Evolutionary conservation across 768 basidiomycete species (phyloP), one percentile per base, ranked within the genome.

Genomic region (Brasilioporus rufonigricans): DNA sequence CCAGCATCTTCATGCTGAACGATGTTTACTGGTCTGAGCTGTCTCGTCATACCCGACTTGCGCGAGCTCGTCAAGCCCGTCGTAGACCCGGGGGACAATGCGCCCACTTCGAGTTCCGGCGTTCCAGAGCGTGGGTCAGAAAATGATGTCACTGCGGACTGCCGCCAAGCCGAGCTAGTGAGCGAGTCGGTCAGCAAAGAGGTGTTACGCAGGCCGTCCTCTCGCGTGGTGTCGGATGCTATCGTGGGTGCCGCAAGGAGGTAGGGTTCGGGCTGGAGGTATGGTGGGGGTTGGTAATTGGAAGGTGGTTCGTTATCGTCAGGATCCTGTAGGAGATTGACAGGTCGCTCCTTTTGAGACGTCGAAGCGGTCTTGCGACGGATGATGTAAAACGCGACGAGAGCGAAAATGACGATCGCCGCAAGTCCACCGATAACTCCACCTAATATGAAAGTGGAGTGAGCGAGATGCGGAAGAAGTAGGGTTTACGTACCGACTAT

Each of bases 1-100:
- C 91, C 90, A 0, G 87, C 91, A 65, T 93, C 91, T 59, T 91
- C 89, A 61, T 93, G 91, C 70, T 92, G 91, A 43, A 92, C 80
- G 62, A 91, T 81, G 64, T 92, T 91, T 32, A 93, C 83, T 0
- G 88, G 78, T 44, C 89, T 75, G 73, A 90, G 73, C 57, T 71
- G 74, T 36, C 84, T 75, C 50, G 78, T 69, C 38, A 66, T 66
- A 3, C 74, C 69, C 10, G 75, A 74, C 50, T 80, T 65, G 59
- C 65, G 70, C 40, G 71, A 72, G 50, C 62, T 66, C 24, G 53
- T 61, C 50, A 65, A 33, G 47, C 51, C 53, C 2, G 60, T 36
- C 27, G 67, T 59, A 11, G 65, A 66, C 48, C 63, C 36, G 43
- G 60, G 52, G 24, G 61, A 47, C 49, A 57, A 60, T 57, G 46